These are phyloP conservation scores for Anthracocystis setariae DNA, from an alignment of 1,284 basidiomycete species.

Conservation along the genomic window DNA sequence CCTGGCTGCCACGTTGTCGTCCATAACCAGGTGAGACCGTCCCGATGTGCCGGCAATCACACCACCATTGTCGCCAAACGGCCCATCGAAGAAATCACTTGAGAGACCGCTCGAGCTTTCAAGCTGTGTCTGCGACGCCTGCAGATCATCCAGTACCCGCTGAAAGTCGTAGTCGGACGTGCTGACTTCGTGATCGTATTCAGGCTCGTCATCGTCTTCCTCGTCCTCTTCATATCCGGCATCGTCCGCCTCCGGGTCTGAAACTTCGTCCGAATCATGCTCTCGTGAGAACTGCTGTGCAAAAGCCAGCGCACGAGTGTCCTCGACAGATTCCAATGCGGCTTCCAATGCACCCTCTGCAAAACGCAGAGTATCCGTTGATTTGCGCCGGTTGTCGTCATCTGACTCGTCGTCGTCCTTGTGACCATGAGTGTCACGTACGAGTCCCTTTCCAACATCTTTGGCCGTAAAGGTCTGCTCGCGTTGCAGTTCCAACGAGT, in stretches of 20 bases:
- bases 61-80: constrained; percentile 20
- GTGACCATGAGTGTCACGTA: constrained; percentile 2
- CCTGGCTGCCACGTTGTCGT: constrained; percentile 6
- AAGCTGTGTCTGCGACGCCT: constrained; percentile 17
- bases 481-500: constrained; percentile 40
- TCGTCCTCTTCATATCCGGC: constrained; percentile 51
- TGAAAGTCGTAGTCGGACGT: constrained; percentile 26
- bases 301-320: constrained; percentile 42
- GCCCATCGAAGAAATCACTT: constrained; percentile 44
- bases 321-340: constrained; percentile 43
- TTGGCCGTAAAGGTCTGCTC: constrained; percentile 47
- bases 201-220: constrained; percentile 41
- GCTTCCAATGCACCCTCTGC: constrained; percentile 35
- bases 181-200: constrained; percentile 23
- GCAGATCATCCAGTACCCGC: constrained; percentile 33
- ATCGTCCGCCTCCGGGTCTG: constrained; percentile 39
- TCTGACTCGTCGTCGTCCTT: constrained; percentile 33
- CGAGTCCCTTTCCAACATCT: constrained; percentile 28
- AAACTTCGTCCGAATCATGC: constrained; percentile 33
- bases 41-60: constrained; percentile 17
- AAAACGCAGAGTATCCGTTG: constrained; percentile 48
- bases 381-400: constrained; percentile 42
- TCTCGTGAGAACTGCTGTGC: constrained; percentile 48
- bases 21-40: constrained; percentile 7
- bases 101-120: constrained; percentile 9